These are phyloP conservation scores for Kandelia obovata DNA, from an alignment of 345 rosid genomes.

Conservation along the genomic window DNA sequence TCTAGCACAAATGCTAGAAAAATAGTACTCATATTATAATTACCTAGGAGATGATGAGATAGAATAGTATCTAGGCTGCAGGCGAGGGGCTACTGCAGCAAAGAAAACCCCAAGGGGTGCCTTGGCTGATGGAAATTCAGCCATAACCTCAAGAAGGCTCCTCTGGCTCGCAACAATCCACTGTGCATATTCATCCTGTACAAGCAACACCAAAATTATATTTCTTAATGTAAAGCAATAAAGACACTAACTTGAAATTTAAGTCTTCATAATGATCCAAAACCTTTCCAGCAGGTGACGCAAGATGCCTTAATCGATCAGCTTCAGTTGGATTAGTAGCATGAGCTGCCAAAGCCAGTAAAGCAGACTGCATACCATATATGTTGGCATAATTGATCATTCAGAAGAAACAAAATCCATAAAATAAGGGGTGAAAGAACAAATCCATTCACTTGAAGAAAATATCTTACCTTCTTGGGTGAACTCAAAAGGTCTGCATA, in stretches of 20 bases:
- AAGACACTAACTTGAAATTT: not conserved
- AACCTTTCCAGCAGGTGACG: slow-evolving; percentile 97
- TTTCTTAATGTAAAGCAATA: slow-evolving; percentile 2
- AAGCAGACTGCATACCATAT: slow-evolving; percentile 55
- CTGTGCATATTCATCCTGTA: slow-evolving; percentile 84
- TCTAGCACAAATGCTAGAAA: no score
- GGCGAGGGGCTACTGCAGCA: slow-evolving; percentile 84
- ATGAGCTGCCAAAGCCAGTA: slow-evolving; percentile 92
- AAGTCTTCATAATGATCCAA: not conserved
- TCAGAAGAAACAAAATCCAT: not conserved
- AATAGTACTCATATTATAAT: not conserved
- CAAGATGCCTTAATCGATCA: slow-evolving; percentile 69
- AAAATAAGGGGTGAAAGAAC: not conserved
- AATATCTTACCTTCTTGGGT: slow-evolving; percentile 75
- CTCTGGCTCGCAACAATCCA: slow-evolving; percentile 87
- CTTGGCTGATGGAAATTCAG: slow-evolving; percentile 81
- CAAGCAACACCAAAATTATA: not conserved
- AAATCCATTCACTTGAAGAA: slow-evolving; percentile 3
- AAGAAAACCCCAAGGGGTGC: slow-evolving; percentile 93
- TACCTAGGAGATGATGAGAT: slow-evolving; percentile 97
- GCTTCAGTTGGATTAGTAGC: slow-evolving; percentile 88
- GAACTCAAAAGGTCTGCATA: slow-evolving; percentile 88
- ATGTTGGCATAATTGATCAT: slow-evolving; percentile 12
- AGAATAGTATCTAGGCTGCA: slow-evolving; percentile 91
- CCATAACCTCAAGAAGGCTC: slow-evolving; percentile 95